Evolutionary conservation across 2,329 filamentous ascomycete species (phyloP), one percentile per base, ranked within the genome.

Genomic region (Microcera coccophila): DNA sequence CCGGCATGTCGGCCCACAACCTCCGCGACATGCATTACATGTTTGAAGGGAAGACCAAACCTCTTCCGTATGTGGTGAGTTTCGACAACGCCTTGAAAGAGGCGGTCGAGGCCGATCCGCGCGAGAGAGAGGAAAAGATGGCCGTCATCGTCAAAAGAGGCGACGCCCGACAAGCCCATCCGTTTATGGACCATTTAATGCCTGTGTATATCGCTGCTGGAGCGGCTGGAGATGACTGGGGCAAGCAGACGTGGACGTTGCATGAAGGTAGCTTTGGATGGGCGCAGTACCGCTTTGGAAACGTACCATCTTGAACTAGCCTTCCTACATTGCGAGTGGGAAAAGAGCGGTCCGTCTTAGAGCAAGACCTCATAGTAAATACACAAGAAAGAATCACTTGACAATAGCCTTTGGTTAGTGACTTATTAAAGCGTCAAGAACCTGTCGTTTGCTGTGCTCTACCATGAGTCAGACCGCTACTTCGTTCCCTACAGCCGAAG

Each of bases 1-100:
- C 83, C 1, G 85, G 85, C 10, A 88, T 89, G 84, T 82, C 84
- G 1, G 85, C 86, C 17, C 84, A 87, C 54, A 87, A 87, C 52
- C 67, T 86, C 26, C 71, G 77, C 1, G 78, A 85, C 12, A 68
- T 70, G 51, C 47, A 53, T 18, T 43, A 47, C 32, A 50, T 62
- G 52, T 55, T 49, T 11, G 52, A 57, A 32, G 71, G 69, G 7
- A 63, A 70, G 35, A 63, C 68, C 10, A 42, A 48, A 9, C 74
- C 77, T 1, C 48, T 81, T 54, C 75, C 79, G 10, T 84, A 84
- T 55, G 65, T 76, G 2, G 69, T 73, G 26, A 77, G 73, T 39
- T 90, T 89, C 54, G 79, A 91, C 49, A 73, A 81, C 35, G 79
- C 82, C 2, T 67, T 90, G 33, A 81, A 82, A 53, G 77, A 84